Evolutionary conservation across 2,329 filamentous ascomycete species (phyloP).

Genomic region (Aspergillus glaucus): DNA sequence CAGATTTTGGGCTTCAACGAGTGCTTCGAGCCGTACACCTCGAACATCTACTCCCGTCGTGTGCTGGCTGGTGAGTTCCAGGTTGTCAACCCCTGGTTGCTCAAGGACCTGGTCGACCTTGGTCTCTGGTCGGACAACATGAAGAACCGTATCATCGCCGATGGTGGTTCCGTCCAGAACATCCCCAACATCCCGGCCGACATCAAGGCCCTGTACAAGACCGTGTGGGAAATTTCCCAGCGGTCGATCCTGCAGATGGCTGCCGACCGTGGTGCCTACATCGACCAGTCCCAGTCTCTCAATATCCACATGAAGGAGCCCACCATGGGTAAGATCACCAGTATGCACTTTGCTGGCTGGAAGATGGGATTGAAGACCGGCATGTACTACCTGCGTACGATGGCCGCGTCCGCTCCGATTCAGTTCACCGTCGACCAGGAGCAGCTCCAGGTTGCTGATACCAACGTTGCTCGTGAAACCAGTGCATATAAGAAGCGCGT

Average conservation of each 20-base stretch:
- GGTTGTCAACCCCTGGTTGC: conserved; percentile 96
- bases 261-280: conserved; percentile 95
- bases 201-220: conserved; percentile 97
- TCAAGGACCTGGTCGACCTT: conserved; percentile 96
- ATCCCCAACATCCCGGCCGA: conserved; percentile 95
- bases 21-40: conserved; percentile 99
- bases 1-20: conserved; percentile 99
- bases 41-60: conserved; percentile 98
- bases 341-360: conserved; percentile 99
- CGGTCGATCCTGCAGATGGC: conserved; percentile 95
- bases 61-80: conserved; percentile 98
- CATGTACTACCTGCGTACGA: conserved; percentile 99
- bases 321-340: conserved; percentile 99
- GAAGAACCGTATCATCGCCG: conserved; percentile 99
- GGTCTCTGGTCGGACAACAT: conserved; percentile 98
- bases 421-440: conserved; percentile 99
- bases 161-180: conserved; percentile 91
- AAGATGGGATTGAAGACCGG: conserved; percentile 98
- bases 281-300: conserved; percentile 96
- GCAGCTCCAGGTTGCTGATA: conserved; percentile 80
- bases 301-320: conserved; percentile 99
- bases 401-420: conserved; percentile 92
- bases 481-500: conserved; percentile 63
- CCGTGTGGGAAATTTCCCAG: conserved; percentile 98
- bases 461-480: conserved; percentile 61